Conservation (phyloP, 1,284 basidiomycete species). For the Naganishia sp. region DNA sequence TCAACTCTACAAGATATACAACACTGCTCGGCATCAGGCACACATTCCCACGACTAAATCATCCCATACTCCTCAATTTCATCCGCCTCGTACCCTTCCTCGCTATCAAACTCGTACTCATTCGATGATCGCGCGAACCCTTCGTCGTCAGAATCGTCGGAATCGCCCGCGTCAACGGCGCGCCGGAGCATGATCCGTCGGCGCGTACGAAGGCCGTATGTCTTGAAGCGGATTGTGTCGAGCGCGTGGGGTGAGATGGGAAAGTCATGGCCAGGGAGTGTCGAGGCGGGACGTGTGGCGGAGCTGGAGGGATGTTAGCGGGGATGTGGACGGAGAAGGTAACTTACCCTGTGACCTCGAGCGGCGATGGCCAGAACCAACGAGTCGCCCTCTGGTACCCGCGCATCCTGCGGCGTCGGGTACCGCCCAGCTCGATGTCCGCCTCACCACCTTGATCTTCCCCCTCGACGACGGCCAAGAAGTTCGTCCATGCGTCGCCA, state of each 20-base stretch:
- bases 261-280: constrained; percentile 9
- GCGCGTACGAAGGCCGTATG: constrained; percentile 17
- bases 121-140: constrained; percentile 1
- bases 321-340: background rate
- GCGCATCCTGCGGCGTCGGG: background rate
- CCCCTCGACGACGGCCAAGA: constrained; percentile 40
- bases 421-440: background rate
- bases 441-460: background rate
- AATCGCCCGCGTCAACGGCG: background rate
- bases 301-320: background rate
- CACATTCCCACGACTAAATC: background rate
- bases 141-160: background rate
- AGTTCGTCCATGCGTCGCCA: constrained; percentile 67
- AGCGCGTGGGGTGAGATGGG: constrained; percentile 9
- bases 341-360: background rate
- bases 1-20: too few relatives aligned
- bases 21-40: too few relatives aligned
- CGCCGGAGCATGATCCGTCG: constrained; percentile 1
- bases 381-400: background rate
- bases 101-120: constrained; percentile 24
- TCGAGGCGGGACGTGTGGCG: background rate
- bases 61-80: constrained; percentile 51
- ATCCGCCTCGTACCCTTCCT: constrained; percentile 11
- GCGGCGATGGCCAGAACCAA: constrained; percentile 15
- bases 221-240: constrained; percentile 11